phyloP scores from a whole-genome alignment of 805 yeast genomes.

The Saturnispora galanensis region DNA sequence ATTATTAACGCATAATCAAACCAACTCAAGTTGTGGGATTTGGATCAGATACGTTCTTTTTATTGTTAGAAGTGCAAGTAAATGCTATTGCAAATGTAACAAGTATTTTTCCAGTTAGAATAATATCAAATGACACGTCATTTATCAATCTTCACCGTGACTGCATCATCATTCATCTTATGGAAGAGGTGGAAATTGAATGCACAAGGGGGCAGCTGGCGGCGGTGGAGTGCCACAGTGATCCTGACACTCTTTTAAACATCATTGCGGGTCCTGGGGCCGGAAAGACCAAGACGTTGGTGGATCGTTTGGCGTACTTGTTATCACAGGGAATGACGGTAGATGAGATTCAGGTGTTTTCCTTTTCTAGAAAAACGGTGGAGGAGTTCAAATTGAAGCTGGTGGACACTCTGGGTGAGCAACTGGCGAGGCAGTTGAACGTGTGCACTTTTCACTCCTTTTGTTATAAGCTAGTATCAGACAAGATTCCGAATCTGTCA shows the following conservation, averaged over 20 bases:
- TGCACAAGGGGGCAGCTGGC: conserved; percentile 38
- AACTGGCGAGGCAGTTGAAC: conserved; percentile 27
- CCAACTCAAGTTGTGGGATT: too few species aligned
- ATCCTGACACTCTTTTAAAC: conserved; percentile 34
- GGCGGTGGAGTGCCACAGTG: conserved; percentile 34
- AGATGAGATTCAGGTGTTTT: conserved; percentile 46
- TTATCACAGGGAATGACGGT: conserved; percentile 34
- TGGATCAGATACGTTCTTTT: too few species aligned
- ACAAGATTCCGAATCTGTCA: conserved; percentile 15
- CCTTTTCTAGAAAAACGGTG: conserved; percentile 64
- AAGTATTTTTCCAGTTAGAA: background rate
- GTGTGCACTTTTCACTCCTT: conserved; percentile 58
- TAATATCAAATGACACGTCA: background rate
- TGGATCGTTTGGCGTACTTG: conserved; percentile 41
- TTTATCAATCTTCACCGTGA: background rate
- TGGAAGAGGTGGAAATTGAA: conserved; percentile 12
- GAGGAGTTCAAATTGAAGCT: conserved; percentile 32
- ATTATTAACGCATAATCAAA: background rate
- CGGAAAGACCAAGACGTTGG: conserved; percentile 58
- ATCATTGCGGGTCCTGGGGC: conserved; percentile 67
- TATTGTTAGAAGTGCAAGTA: too few species aligned
- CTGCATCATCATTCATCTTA: background rate
- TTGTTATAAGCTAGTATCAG: conserved; percentile 40
- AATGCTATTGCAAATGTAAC: too few species aligned
- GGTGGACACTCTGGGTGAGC: conserved; percentile 25